A percentile compares a stretch with the other conserved stretches of the same genome.
These are phyloP conservation scores for Zygoascus bituminiphila DNA, from an alignment of 805 yeast species.

Conservation along the genomic window DNA sequence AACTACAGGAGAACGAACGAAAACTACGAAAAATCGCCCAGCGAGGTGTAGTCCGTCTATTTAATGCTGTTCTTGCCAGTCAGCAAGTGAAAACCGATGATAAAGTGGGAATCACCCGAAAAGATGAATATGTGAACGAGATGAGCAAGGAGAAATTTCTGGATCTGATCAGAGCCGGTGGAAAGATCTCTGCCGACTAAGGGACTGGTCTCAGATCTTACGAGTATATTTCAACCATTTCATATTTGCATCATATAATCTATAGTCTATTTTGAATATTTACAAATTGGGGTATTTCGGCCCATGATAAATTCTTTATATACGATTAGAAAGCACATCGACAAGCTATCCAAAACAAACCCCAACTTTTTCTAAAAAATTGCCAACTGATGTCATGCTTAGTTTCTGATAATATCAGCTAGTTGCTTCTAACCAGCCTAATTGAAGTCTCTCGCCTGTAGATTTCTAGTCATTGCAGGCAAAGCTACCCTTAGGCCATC, in stretches of 20 bases:
- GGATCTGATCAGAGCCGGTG: constrained; percentile 55
- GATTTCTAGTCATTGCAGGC: constrained; percentile 95
- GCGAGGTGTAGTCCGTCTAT: constrained; percentile 76
- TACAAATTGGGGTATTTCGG: neutral
- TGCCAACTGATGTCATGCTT: too few relatives aligned
- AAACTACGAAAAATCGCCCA: constrained; percentile 73
- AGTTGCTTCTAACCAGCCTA: neutral
- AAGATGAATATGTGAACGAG: constrained; percentile 46
- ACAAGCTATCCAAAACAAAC: too few relatives aligned
- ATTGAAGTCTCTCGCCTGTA: constrained; percentile 69
- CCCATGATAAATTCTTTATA: too few relatives aligned
- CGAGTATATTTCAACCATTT: too few relatives aligned
- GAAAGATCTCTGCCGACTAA: constrained; percentile 7
- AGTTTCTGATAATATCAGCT: too few relatives aligned
- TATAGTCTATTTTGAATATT: neutral
- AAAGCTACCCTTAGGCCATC: constrained; percentile 93
- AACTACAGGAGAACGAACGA: constrained; percentile 57
- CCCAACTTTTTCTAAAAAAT: too few relatives aligned
- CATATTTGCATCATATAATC: neutral
- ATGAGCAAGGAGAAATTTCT: constrained; percentile 83
- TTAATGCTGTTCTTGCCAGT: constrained; percentile 74
- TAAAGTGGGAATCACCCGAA: constrained; percentile 21
- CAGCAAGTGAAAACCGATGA: constrained; percentile 47
- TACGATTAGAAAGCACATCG: too few relatives aligned
- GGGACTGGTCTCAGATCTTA: neutral